Conservation (phyloP, 345 rosid species). For the Heritiera littoralis region DNA sequence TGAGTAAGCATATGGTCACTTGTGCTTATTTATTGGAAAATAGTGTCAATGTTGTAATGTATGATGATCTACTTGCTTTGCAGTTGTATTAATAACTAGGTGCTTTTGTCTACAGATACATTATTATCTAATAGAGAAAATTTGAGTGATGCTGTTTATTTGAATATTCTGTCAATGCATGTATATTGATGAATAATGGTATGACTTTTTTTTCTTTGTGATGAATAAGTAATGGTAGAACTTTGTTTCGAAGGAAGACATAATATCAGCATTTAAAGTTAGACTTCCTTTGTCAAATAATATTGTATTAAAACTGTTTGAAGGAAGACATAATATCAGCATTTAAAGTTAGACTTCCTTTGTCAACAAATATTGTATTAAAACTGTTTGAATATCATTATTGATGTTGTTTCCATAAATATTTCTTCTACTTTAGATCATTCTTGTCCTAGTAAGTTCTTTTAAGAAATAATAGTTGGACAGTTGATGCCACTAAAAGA, state of each 20-base stretch:
- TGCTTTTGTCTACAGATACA: neutral
- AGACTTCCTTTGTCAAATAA: neutral
- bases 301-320: neutral
- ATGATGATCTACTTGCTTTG: neutral
- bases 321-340: neutral
- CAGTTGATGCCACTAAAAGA: neutral
- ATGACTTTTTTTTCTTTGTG: neutral
- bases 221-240: neutral
- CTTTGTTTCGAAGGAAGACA: neutral
- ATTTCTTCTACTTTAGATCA: neutral
- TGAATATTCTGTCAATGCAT: neutral
- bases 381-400: neutral
- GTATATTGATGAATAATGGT: neutral
- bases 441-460: neutral
- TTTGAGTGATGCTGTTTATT: neutral
- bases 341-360: neutral
- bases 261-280: neutral
- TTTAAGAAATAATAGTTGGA: constrained; percentile 1
- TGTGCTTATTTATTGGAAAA: neutral
- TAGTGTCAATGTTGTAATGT: neutral
- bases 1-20: neutral
- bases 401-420: neutral
- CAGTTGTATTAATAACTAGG: neutral
- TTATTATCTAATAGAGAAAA: neutral
- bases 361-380: neutral